phyloP scores from a whole-genome alignment of 192 early-diverging fungal genomes.

The Rhizophagus clarus region DNA sequence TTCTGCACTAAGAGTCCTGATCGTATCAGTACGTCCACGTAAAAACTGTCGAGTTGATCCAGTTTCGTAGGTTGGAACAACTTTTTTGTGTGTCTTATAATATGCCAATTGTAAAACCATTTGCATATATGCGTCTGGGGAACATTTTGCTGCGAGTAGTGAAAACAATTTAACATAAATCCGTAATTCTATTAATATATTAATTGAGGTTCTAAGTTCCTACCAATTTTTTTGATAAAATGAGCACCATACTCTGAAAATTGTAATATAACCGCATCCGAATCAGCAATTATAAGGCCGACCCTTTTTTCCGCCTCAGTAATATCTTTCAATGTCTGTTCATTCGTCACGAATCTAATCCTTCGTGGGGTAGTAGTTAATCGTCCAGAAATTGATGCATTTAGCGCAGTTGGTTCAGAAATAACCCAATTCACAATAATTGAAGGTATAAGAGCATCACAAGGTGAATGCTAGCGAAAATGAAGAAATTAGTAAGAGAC shows the following conservation, averaged over 20 bases:
- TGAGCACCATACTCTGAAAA: slow-evolving; percentile 72
- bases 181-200: background rate
- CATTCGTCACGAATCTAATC: slow-evolving; percentile 41
- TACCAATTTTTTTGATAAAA: slow-evolving; percentile 76
- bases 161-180: background rate
- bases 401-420: slow-evolving; percentile 40
- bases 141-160: slow-evolving; percentile 42
- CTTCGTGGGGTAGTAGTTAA: slow-evolving; percentile 35
- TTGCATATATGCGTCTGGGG: slow-evolving; percentile 86
- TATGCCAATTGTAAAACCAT: slow-evolving; percentile 86
- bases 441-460: slow-evolving; percentile 79
- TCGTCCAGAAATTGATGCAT: slow-evolving; percentile 37
- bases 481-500: background rate
- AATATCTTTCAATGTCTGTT: slow-evolving; percentile 39
- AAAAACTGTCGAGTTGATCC: slow-evolving; percentile 77
- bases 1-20: slow-evolving; percentile 73
- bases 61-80: slow-evolving; percentile 83
- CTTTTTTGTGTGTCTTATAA: slow-evolving; percentile 66
- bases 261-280: slow-evolving; percentile 62
- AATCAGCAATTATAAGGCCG: slow-evolving; percentile 54
- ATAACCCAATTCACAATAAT: slow-evolving; percentile 56
- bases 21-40: slow-evolving; percentile 88
- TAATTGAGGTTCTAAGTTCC: slow-evolving; percentile 6
- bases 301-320: slow-evolving; percentile 55
- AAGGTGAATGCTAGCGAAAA: slow-evolving; percentile 68